A percentile compares a stretch with the other conserved stretches of the same genome.
phyloP scores from a whole-genome alignment of 768 basidiomycete species.

The Mrakia frigida region DNA sequence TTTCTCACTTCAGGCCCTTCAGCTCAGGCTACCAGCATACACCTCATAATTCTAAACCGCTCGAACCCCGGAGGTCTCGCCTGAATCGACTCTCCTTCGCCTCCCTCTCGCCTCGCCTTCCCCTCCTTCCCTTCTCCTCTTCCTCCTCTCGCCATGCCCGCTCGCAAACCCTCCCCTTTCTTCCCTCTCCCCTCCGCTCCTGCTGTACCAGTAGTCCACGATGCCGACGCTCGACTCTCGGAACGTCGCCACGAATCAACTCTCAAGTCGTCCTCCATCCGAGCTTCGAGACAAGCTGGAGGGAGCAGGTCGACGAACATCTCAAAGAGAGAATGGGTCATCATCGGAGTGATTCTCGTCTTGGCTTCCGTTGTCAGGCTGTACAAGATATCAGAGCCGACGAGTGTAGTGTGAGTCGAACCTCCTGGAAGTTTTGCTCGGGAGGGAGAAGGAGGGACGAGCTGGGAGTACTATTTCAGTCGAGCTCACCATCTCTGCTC shows the following conservation, averaged over 20 bases:
- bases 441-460: neutral
- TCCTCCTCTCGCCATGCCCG: neutral
- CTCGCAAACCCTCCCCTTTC: constrained; percentile 2
- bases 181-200: neutral
- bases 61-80: neutral
- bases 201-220: constrained; percentile 5
- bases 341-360: constrained; percentile 61
- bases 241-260: constrained; percentile 10
- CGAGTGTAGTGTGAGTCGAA: constrained; percentile 82
- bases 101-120: neutral
- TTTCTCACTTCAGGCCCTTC: neutral
- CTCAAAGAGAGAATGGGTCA: constrained; percentile 59
- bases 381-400: constrained; percentile 76
- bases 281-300: constrained; percentile 1
- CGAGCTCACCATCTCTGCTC: constrained; percentile 10
- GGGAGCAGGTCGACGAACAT: constrained; percentile 6
- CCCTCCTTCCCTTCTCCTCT: neutral
- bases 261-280: constrained; percentile 23
- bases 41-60: neutral
- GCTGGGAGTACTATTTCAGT: neutral
- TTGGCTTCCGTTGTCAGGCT: constrained; percentile 76
- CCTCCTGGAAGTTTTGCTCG: neutral
- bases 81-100: neutral
- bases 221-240: constrained; percentile 9
- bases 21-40: neutral